These are phyloP conservation scores for Phaffia rhodozyma DNA, from an alignment of 1,284 basidiomycete species.

Conservation along the genomic window DNA sequence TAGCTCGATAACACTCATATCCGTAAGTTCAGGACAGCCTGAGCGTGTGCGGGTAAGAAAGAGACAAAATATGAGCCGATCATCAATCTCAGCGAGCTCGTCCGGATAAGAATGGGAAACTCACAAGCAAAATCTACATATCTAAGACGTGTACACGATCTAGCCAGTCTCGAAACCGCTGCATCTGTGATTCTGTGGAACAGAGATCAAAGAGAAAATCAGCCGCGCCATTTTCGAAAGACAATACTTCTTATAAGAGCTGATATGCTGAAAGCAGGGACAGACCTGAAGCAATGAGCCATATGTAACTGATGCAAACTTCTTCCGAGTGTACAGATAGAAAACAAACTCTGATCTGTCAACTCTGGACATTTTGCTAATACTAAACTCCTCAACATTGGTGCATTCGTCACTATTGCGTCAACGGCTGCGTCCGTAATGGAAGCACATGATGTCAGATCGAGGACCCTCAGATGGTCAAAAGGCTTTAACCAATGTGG, in stretches of 20 bases:
- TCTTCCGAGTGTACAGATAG: conserved; percentile 75
- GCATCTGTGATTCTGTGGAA: conserved; percentile 68
- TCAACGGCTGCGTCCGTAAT: conserved; percentile 83
- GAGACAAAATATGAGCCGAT: conserved; percentile 10
- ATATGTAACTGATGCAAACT: conserved; percentile 91
- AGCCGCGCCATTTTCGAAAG: not conserved
- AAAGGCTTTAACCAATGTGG: conserved; percentile 52
- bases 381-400: conserved; percentile 82
- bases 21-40: conserved; percentile 82
- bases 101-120: conserved; percentile 30
- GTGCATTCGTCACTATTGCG: conserved; percentile 75
- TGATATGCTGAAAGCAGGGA: not conserved
- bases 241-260: conserved; percentile 1
- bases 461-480: conserved; percentile 76
- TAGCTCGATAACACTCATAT: conserved; percentile 86
- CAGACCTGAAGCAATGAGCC: conserved; percentile 62
- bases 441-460: conserved; percentile 70
- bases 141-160: conserved; percentile 79
- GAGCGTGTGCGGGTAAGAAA: conserved; percentile 8
- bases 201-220: not conserved
- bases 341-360: conserved; percentile 75
- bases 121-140: conserved; percentile 95
- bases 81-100: conserved; percentile 10
- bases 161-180: conserved; percentile 70
- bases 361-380: conserved; percentile 79